phyloP scores from a whole-genome alignment of 2,329 filamentous ascomycete species.

The Microthyrium microscopicum region DNA sequence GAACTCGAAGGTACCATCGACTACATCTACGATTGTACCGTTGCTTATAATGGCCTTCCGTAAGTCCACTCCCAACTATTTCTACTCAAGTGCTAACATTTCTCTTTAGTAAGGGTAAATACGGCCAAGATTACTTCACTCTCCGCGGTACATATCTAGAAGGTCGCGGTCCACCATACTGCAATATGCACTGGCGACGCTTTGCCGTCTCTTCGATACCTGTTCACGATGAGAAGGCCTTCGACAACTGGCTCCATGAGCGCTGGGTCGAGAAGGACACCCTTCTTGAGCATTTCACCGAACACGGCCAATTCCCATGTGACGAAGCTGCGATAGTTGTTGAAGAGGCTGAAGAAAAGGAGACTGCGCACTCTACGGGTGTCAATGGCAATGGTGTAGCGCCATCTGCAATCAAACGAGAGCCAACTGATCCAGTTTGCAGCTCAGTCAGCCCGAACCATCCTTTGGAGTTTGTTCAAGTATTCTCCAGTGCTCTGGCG shows the following conservation, averaged over 20 bases:
- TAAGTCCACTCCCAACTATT: constrained; percentile 33
- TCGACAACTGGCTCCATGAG: constrained; percentile 65
- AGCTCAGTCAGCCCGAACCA: constrained; percentile 21
- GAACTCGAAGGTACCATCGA: constrained; percentile 60
- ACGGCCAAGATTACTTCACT: constrained; percentile 75
- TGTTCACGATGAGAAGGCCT: constrained; percentile 50
- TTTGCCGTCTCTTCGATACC: constrained; percentile 70
- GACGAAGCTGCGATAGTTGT: constrained; percentile 26
- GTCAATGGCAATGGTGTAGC: constrained; percentile 31
- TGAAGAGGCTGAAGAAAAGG: constrained; percentile 10
- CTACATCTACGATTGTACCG: constrained; percentile 82
- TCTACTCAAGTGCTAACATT: neutral
- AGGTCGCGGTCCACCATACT: constrained; percentile 76
- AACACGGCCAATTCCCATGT: constrained; percentile 66
- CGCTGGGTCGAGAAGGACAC: constrained; percentile 88
- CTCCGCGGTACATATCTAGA: constrained; percentile 75
- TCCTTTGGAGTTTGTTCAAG: constrained; percentile 26
- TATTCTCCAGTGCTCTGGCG: constrained; percentile 15
- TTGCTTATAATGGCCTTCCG: constrained; percentile 88
- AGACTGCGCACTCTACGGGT: constrained; percentile 18
- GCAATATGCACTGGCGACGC: constrained; percentile 92
- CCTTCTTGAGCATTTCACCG: constrained; percentile 59
- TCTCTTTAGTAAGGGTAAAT: constrained; percentile 33
- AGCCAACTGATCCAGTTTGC: too few relatives aligned
- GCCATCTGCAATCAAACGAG: too few relatives aligned